Conservation (phyloP, 176 grass and related monocot genomes). For the Carex kokanica region DNA sequence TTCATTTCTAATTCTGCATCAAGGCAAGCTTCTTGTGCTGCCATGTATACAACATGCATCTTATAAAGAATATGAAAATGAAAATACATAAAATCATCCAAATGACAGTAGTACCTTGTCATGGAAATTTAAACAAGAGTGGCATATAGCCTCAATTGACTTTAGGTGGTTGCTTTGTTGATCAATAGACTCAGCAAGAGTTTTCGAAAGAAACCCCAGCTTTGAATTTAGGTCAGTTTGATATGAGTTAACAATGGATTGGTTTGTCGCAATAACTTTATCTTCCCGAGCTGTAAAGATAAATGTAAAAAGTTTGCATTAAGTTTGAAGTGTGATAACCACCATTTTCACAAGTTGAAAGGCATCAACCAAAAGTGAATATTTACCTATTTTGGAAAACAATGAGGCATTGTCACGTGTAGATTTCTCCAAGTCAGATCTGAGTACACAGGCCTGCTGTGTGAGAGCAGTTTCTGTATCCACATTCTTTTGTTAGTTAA, state of each 20-base stretch:
- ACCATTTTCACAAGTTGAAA: neutral
- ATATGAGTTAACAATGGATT: conserved; percentile 72
- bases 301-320: conserved; percentile 17
- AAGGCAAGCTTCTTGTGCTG: neutral
- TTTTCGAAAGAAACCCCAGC: conserved; percentile 65
- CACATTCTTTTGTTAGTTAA: neutral
- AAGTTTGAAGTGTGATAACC: neutral
- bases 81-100: neutral
- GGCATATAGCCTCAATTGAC: conserved; percentile 67
- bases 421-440: conserved; percentile 86
- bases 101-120: conserved; percentile 54
- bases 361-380: neutral
- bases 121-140: conserved; percentile 81
- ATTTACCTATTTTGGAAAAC: conserved; percentile 82
- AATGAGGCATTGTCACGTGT: conserved; percentile 69
- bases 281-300: conserved; percentile 61
- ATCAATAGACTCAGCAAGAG: conserved; percentile 55
- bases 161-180: conserved; percentile 78
- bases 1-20: neutral
- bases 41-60: neutral
- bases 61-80: neutral
- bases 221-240: conserved; percentile 67
- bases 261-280: conserved; percentile 65
- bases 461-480: conserved; percentile 87
- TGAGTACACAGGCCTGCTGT: conserved; percentile 85